A percentile compares a stretch with the other conserved stretches of the same genome.
These are phyloP conservation scores for Penicillium griseofulvum DNA, from an alignment of 2,329 filamentous ascomycete genomes.

Conservation along the genomic window DNA sequence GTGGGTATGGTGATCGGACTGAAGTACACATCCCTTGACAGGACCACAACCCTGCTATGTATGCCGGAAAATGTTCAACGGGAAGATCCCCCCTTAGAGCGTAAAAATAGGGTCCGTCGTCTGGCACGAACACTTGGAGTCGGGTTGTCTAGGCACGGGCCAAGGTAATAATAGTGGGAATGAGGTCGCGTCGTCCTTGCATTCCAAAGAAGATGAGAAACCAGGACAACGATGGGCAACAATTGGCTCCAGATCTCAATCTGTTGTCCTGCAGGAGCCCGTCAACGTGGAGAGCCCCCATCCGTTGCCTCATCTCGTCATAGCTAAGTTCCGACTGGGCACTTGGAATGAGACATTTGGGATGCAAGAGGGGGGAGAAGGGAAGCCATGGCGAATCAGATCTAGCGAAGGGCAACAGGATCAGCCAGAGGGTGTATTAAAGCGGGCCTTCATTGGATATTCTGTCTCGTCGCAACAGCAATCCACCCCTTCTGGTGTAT, in stretches of 20 bases:
- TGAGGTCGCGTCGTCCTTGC: conserved; percentile 36
- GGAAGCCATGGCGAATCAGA: conserved; percentile 23
- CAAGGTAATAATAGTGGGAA: conserved; percentile 24
- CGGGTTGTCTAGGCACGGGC: conserved; percentile 23
- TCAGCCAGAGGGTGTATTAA: conserved; percentile 21
- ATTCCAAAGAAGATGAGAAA: conserved; percentile 35
- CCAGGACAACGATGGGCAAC: conserved; percentile 5
- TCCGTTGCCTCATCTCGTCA: conserved; percentile 30
- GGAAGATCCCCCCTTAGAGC: conserved; percentile 25
- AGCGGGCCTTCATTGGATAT: conserved; percentile 26
- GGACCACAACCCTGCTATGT: conserved; percentile 18
- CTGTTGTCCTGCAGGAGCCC: conserved; percentile 26
- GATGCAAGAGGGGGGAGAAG: conserved; percentile 24
- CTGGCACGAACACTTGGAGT: conserved; percentile 19
- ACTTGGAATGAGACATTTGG: conserved; percentile 33
- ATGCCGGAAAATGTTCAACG: conserved; percentile 17
- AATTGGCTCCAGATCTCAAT: conserved; percentile 28
- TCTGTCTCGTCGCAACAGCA: conserved; percentile 27
- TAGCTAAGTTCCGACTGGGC: conserved; percentile 19
- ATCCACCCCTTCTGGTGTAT: conserved; percentile 14
- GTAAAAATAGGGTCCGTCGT: conserved; percentile 20
- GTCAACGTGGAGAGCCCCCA: conserved; percentile 34
- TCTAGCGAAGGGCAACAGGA: conserved; percentile 29
- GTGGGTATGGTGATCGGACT: conserved; percentile 19
- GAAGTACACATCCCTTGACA: conserved; percentile 33